These are phyloP conservation scores for Colletotrichum brevisporum DNA, from an alignment of 2,329 filamentous ascomycete genomes.

Conservation along the genomic window DNA sequence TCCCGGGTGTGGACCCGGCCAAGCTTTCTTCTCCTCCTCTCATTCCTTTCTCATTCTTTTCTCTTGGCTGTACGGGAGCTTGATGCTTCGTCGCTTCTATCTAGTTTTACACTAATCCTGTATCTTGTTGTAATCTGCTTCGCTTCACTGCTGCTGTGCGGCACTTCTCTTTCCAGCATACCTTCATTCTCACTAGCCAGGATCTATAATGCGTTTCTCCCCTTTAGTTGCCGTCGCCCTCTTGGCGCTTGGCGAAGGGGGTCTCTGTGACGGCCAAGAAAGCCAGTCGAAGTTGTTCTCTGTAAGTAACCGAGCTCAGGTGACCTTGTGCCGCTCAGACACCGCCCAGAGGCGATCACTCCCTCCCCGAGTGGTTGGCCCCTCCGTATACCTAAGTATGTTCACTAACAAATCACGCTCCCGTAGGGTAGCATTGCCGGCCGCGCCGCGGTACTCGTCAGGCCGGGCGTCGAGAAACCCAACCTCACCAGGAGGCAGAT, in stretches of 20 bases:
- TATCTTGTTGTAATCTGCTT: neutral
- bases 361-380: neutral
- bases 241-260: slow-evolving; percentile 31
- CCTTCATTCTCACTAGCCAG: neutral
- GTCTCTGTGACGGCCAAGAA: slow-evolving; percentile 35
- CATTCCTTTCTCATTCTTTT: neutral
- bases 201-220: slow-evolving; percentile 22
- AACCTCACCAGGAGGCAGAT: slow-evolving; percentile 23
- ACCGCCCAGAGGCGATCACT: neutral
- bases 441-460: slow-evolving; percentile 33
- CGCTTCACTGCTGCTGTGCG: slow-evolving; percentile 26
- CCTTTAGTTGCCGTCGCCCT: slow-evolving; percentile 9
- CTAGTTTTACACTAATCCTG: neutral
- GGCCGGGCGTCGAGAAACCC: slow-evolving; percentile 4
- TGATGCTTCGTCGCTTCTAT: slow-evolving; percentile 24
- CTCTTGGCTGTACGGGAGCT: neutral
- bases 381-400: neutral
- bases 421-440: slow-evolving; percentile 28
- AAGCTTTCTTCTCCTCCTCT: neutral
- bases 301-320: slow-evolving; percentile 5
- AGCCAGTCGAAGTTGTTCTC: slow-evolving; percentile 19
- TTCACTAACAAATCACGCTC: neutral
- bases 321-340: neutral
- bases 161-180: neutral
- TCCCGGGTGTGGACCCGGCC: neutral